phyloP scores from a whole-genome alignment of 345 rosid genomes.

The Gossypium turneri region DNA sequence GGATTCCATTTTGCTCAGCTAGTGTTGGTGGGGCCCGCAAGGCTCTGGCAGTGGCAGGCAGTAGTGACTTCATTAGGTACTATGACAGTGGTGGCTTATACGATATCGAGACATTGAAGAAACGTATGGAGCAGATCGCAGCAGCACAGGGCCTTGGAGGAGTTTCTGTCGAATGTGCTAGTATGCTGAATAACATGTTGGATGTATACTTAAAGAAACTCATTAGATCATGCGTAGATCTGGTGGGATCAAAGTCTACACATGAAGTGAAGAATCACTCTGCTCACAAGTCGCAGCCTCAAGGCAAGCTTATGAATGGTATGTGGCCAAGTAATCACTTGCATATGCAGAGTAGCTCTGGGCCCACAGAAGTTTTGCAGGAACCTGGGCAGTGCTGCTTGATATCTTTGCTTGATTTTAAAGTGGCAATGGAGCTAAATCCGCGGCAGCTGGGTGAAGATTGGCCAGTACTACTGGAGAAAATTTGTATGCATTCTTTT shows the following conservation, averaged over 20 bases:
- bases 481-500: conserved; percentile 52
- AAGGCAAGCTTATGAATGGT: conserved; percentile 49
- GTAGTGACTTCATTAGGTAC: conserved; percentile 42
- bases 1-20: conserved; percentile 69
- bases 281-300: conserved; percentile 53
- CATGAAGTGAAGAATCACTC: conserved; percentile 36
- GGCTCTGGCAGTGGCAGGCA: conserved; percentile 37
- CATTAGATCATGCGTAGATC: conserved; percentile 61
- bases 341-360: conserved; percentile 46
- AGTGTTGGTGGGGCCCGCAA: conserved; percentile 61
- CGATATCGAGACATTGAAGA: conserved; percentile 58
- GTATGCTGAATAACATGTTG: conserved; percentile 57
- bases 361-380: conserved; percentile 37
- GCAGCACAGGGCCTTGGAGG: conserved; percentile 73
- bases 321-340: conserved; percentile 56
- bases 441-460: conserved; percentile 92
- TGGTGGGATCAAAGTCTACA: conserved; percentile 55
- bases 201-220: conserved; percentile 78
- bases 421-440: conserved; percentile 92
- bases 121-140: conserved; percentile 79
- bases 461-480: conserved; percentile 88
- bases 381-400: conserved; percentile 41
- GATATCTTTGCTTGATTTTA: conserved; percentile 81
- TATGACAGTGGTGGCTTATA: conserved; percentile 64
- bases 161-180: conserved; percentile 80